Conservation (phyloP, 352 stramenopile species). For the Hyphochytrium catenoides region DNA sequence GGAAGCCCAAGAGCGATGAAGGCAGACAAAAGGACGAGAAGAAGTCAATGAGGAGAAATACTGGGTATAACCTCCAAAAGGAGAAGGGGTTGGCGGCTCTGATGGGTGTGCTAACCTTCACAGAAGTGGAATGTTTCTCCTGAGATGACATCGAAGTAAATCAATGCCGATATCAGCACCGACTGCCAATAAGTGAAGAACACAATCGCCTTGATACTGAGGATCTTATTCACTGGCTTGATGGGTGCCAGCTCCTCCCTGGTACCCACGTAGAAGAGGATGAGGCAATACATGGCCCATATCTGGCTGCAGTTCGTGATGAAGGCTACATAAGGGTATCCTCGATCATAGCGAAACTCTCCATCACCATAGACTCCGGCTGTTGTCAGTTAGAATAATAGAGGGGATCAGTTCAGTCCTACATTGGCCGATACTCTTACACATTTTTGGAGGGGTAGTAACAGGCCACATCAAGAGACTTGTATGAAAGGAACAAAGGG, state of each 20-base stretch:
- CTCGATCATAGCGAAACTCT: slow-evolving; percentile 46
- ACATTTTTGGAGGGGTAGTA: neutral
- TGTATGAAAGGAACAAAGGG: no score
- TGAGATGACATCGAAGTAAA: slow-evolving; percentile 57
- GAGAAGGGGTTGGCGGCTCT: no score
- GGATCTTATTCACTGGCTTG: slow-evolving; percentile 71
- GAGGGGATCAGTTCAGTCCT: neutral
- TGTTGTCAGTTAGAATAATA: neutral
- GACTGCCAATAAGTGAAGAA: slow-evolving; percentile 88
- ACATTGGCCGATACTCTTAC: neutral
- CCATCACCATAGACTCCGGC: slow-evolving; percentile 65
- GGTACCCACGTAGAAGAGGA: slow-evolving; percentile 77
- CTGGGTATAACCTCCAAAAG: no score
- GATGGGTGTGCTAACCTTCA: no score
- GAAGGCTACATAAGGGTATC: slow-evolving; percentile 65
- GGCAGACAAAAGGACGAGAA: no score
- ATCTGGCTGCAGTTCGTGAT: slow-evolving; percentile 67
- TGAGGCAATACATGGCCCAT: slow-evolving; percentile 76
- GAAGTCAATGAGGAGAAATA: no score
- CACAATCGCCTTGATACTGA: slow-evolving; percentile 79
- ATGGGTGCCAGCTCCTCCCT: slow-evolving; percentile 65
- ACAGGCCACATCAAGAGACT: no score
- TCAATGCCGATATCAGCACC: slow-evolving; percentile 62
- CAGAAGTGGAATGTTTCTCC: no score
- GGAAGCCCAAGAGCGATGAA: no score